Conservation (phyloP, 225 moss, liverwort and hornwort genomes). For the Ulota crispa region DNA sequence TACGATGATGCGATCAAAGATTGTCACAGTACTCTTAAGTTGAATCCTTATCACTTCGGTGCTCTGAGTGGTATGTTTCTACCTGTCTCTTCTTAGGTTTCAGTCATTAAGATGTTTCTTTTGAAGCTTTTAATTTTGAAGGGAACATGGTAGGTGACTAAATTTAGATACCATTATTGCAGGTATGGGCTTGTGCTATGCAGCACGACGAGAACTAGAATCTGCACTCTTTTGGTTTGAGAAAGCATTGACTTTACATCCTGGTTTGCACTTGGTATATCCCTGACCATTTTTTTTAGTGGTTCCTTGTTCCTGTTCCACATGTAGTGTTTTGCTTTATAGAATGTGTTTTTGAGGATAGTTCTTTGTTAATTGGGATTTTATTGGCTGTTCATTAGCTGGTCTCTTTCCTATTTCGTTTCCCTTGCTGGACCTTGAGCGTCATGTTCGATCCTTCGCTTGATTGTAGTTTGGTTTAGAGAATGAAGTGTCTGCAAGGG, state of each 20-base stretch:
- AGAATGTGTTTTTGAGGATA: background rate
- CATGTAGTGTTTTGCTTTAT: background rate
- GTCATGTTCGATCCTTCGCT: background rate
- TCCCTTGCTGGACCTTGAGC: background rate
- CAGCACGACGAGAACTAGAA: slow-evolving; percentile 52
- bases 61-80: slow-evolving; percentile 49
- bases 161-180: slow-evolving; percentile 1
- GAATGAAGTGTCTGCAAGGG: background rate
- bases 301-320: too few relatives aligned
- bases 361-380: background rate
- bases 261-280: slow-evolving; percentile 57
- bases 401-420: background rate
- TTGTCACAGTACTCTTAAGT: slow-evolving; percentile 52
- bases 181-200: slow-evolving; percentile 68
- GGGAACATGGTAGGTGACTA: background rate
- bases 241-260: slow-evolving; percentile 56
- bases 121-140: slow-evolving; percentile 4
- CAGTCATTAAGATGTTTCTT: background rate
- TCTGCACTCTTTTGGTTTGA: slow-evolving; percentile 63
- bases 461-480: background rate
- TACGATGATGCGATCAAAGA: slow-evolving; percentile 61
- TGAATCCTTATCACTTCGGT: slow-evolving; percentile 65
- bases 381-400: background rate
- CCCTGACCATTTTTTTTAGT: background rate
- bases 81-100: background rate